Conservation (phyloP, 345 rosid genomes). For the Mallotus nudiflorus region DNA sequence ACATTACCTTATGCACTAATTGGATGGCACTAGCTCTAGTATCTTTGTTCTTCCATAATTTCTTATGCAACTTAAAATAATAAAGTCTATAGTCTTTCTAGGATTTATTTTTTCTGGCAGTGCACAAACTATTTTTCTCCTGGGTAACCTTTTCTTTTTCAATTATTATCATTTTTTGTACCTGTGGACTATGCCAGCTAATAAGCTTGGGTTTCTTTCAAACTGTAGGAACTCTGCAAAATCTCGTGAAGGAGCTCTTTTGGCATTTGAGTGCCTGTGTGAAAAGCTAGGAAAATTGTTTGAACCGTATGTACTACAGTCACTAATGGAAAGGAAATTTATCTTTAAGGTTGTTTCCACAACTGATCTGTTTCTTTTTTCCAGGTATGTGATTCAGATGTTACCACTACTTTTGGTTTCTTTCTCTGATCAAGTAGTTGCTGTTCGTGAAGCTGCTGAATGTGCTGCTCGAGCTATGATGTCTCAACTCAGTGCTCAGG, state of each 20-base stretch:
- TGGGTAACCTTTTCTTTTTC: no score
- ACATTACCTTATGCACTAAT: neutral
- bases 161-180: neutral
- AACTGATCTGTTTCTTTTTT: conserved; percentile 8
- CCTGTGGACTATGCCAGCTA: neutral
- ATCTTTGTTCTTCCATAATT: no score
- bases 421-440: conserved; percentile 97
- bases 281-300: conserved; percentile 90
- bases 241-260: conserved; percentile 89
- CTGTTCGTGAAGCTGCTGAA: conserved; percentile 98
- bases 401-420: conserved; percentile 86
- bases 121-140: no score
- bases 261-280: conserved; percentile 96
- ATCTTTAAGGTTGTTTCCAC: neutral
- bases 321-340: neutral
- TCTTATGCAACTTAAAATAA: no score
- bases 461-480: conserved; percentile 99
- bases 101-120: no score
- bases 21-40: no score
- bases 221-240: conserved; percentile 76
- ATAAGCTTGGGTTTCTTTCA: conserved; percentile 12
- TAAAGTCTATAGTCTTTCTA: no score
- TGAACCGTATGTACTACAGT: conserved; percentile 75
- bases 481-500: conserved; percentile 89
- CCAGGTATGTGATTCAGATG: conserved; percentile 94